A percentile compares a stretch with the other conserved stretches of the same genome.
Evolutionary conservation across 805 yeast genomes (phyloP).

Genomic region (Yarrowia keelungensis): DNA sequence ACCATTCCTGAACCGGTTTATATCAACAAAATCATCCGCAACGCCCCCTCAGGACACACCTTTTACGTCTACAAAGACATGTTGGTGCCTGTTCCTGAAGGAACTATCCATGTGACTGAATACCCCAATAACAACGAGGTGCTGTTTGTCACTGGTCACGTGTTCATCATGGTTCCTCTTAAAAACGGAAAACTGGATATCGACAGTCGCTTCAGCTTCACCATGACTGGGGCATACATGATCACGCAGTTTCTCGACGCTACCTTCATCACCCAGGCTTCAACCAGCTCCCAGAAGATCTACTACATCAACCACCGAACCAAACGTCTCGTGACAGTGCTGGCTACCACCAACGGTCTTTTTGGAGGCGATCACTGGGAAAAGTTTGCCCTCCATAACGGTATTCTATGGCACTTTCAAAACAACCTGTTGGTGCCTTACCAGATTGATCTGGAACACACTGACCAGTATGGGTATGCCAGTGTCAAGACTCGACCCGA

Average conservation of each 20-base stretch:
- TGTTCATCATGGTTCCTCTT: background rate
- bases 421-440: background rate
- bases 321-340: background rate
- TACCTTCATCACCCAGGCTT: conserved; percentile 6
- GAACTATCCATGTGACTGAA: conserved; percentile 7
- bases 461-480: background rate
- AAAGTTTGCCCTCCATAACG: conserved; percentile 13
- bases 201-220: background rate
- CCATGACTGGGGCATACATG: conserved; percentile 15
- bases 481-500: background rate
- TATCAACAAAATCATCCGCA: background rate
- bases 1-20: background rate
- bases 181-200: background rate
- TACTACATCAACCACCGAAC: background rate
- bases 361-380: conserved; percentile 26
- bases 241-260: conserved; percentile 18
- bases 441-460: background rate
- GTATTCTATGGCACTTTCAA: conserved; percentile 13
- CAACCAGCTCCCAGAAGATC: background rate
- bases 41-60: background rate
- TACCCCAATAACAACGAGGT: background rate
- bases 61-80: background rate
- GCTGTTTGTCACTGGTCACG: conserved; percentile 5
- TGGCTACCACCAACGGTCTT: background rate
- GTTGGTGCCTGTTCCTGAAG: background rate